Percentiles rank a stretch among this genome's conserved stretches.
Evolutionary conservation across 192 early-diverging fungal genomes (phyloP).

Genomic region (Linderina pennispora): DNA sequence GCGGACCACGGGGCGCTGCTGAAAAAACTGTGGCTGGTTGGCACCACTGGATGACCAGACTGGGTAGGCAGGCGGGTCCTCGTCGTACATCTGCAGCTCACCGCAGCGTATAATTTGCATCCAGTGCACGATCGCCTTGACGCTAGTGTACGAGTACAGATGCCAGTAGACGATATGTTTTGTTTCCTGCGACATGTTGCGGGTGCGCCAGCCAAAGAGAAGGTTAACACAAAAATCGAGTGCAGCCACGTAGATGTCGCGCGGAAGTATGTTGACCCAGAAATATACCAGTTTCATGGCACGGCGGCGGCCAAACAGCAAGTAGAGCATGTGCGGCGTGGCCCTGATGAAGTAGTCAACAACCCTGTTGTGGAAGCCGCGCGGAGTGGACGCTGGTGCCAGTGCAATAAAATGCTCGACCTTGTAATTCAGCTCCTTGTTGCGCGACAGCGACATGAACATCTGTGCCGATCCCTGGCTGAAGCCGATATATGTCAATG

Average conservation of each 20-base stretch:
- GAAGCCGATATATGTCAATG: constrained; percentile 92
- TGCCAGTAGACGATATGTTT: constrained; percentile 81
- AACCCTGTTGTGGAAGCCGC: constrained; percentile 69
- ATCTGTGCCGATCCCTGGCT: constrained; percentile 91
- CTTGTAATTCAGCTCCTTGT: constrained; percentile 70
- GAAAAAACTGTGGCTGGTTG: not conserved
- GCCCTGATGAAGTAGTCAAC: constrained; percentile 79
- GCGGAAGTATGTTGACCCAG: constrained; percentile 77
- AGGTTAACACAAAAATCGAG: constrained; percentile 67
- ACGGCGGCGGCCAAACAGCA: constrained; percentile 81
- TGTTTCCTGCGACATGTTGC: constrained; percentile 60
- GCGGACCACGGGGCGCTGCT: not conserved
- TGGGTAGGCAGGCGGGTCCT: constrained; percentile 55
- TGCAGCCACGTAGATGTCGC: constrained; percentile 63
- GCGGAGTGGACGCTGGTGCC: constrained; percentile 85
- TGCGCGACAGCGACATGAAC: constrained; percentile 80
- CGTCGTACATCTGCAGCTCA: constrained; percentile 91
- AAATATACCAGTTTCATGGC: constrained; percentile 72
- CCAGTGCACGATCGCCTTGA: constrained; percentile 91
- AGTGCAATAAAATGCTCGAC: constrained; percentile 86
- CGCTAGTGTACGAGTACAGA: constrained; percentile 83
- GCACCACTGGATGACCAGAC: constrained; percentile 15
- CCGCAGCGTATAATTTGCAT: constrained; percentile 90
- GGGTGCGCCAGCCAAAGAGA: constrained; percentile 79
- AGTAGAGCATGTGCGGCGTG: constrained; percentile 79